Percentiles rank a stretch among this genome's conserved stretches.
Evolutionary conservation across 164 flowering plant genomes (phyloP).

Genomic region (Cinnamomum micranthum): DNA sequence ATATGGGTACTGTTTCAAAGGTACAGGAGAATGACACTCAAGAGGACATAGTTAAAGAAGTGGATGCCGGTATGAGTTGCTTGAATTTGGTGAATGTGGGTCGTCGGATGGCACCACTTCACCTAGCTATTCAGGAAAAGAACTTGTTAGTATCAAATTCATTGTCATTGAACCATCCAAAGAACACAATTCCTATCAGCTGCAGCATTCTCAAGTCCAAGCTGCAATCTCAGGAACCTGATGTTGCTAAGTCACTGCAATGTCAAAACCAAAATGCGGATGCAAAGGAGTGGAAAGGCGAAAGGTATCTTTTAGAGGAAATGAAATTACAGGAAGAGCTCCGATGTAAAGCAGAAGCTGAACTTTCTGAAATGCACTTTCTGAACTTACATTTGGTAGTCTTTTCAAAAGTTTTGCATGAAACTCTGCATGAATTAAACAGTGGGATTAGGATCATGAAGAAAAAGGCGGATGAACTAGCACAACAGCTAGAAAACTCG

Average conservation of each 20-base stretch:
- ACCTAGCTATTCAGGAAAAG: slow-evolving; percentile 2
- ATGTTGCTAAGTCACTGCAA: slow-evolving; percentile 16
- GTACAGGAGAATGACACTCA: slow-evolving; percentile 1
- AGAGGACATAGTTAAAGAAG: neutral
- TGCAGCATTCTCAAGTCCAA: slow-evolving; percentile 4
- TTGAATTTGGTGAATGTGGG: neutral
- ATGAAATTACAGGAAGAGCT: slow-evolving; percentile 64
- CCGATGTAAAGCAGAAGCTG: slow-evolving; percentile 59
- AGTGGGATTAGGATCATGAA: slow-evolving; percentile 35
- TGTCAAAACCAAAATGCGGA: slow-evolving; percentile 27
- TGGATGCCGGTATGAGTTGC: neutral
- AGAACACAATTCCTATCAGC: slow-evolving; percentile 6
- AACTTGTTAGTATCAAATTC: neutral
- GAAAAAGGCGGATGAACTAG: slow-evolving; percentile 35
- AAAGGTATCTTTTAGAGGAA: slow-evolving; percentile 45
- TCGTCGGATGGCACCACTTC: slow-evolving; percentile 2
- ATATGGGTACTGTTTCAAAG: neutral
- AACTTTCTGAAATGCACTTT: slow-evolving; percentile 53
- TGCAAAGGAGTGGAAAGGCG: slow-evolving; percentile 25
- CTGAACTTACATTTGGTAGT: slow-evolving; percentile 56
- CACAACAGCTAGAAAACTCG: slow-evolving; percentile 47
- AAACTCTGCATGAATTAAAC: slow-evolving; percentile 51
- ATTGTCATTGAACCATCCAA: slow-evolving; percentile 1
- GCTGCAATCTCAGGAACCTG: slow-evolving; percentile 21
- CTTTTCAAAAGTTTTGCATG: slow-evolving; percentile 49